Evolutionary conservation across 1,139 yeast genomes (phyloP).

Genomic region (Zygosaccharomyces sapae): DNA sequence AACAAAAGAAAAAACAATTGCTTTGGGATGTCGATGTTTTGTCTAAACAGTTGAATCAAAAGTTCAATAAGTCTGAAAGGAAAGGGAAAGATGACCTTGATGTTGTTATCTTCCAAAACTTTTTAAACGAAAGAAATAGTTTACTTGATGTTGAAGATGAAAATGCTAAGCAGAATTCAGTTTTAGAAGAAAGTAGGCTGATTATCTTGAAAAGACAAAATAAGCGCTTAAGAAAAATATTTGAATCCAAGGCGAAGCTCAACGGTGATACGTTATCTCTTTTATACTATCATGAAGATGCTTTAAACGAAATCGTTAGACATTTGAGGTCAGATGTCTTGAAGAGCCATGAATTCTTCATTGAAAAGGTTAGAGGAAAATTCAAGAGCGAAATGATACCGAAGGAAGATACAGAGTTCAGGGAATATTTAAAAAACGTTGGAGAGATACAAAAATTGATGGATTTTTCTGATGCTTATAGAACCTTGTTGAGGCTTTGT

Average conservation of each 20-base stretch:
- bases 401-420: constrained; percentile 27
- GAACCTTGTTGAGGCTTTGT: constrained; percentile 18
- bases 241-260: constrained; percentile 11
- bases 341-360: constrained; percentile 16
- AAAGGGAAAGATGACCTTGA: constrained; percentile 13
- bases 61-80: constrained; percentile 4
- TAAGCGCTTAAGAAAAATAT: constrained; percentile 13
- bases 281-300: constrained; percentile 25
- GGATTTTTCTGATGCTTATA: constrained; percentile 24
- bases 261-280: constrained; percentile 18
- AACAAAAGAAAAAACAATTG: constrained; percentile 22
- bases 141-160: constrained; percentile 3
- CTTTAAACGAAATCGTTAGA: constrained; percentile 20
- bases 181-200: not conserved
- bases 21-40: constrained; percentile 22
- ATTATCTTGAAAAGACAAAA: constrained; percentile 19
- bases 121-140: constrained; percentile 16
- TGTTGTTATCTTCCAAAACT: constrained; percentile 20
- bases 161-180: constrained; percentile 6
- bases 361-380: constrained; percentile 14
- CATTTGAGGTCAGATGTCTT: constrained; percentile 24
- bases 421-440: constrained; percentile 21
- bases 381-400: constrained; percentile 17
- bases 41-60: constrained; percentile 16
- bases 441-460: constrained; percentile 22